phyloP scores from a whole-genome alignment of 2,329 filamentous ascomycete genomes.

The Albophoma yamanashiensis region DNA sequence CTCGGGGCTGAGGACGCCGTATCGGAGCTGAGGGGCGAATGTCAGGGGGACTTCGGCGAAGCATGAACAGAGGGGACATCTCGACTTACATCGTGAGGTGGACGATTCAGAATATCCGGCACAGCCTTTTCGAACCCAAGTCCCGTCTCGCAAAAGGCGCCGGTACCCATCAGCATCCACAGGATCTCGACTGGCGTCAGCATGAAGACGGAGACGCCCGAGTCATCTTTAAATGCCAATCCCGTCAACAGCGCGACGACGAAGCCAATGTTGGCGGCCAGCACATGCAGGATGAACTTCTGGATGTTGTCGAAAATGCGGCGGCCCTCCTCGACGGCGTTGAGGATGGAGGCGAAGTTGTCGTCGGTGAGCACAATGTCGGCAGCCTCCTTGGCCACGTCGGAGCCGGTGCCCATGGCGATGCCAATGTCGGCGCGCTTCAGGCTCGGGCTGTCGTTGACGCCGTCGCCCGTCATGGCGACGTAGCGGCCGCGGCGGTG shows the following conservation, averaged over 20 bases:
- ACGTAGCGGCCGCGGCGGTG: slow-evolving; percentile 55
- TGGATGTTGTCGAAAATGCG: slow-evolving; percentile 66
- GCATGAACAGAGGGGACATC: neutral
- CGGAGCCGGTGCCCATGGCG: slow-evolving; percentile 59
- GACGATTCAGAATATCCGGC: slow-evolving; percentile 56
- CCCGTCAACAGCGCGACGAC: slow-evolving; percentile 59
- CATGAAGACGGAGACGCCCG: slow-evolving; percentile 56
- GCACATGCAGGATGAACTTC: slow-evolving; percentile 58
- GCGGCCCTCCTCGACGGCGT: slow-evolving; percentile 60
- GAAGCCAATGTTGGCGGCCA: slow-evolving; percentile 60
- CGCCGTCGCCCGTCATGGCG: slow-evolving; percentile 64
- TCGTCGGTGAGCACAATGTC: slow-evolving; percentile 62
- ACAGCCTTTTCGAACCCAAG: slow-evolving; percentile 60
- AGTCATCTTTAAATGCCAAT: slow-evolving; percentile 56
- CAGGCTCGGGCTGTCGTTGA: slow-evolving; percentile 61
- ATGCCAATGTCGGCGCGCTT: slow-evolving; percentile 61
- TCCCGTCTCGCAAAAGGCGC: slow-evolving; percentile 64
- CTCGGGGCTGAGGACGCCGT: slow-evolving; percentile 54
- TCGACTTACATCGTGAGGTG: slow-evolving; percentile 48
- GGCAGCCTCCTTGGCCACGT: slow-evolving; percentile 59
- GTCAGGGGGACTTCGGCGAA: neutral
- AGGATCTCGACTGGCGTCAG: slow-evolving; percentile 64
- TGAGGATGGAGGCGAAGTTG: slow-evolving; percentile 62
- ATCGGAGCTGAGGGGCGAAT: slow-evolving; percentile 16
- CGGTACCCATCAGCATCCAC: slow-evolving; percentile 73